Conservation (phyloP, 228 moss, liverwort and hornwort species). For the Sphagnum fallax region DNA sequence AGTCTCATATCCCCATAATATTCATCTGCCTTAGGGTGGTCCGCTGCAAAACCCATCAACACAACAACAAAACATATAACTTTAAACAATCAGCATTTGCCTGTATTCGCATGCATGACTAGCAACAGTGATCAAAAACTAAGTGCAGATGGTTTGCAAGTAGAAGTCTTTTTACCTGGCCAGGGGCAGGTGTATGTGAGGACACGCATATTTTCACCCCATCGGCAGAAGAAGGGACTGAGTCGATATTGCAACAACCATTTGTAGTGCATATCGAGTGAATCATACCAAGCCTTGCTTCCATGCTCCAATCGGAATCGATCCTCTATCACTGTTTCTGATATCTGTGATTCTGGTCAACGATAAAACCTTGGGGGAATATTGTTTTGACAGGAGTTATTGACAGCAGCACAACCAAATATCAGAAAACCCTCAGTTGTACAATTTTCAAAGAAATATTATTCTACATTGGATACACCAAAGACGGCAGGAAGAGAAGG, state of each 20-base stretch:
- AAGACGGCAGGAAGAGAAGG: constrained; percentile 85
- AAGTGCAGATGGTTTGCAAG: no score
- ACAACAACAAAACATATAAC: not conserved
- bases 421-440: no score
- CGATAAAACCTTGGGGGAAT: not conserved
- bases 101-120: no score
- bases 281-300: constrained; percentile 76
- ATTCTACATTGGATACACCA: constrained; percentile 61
- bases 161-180: constrained; percentile 39
- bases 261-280: constrained; percentile 86
- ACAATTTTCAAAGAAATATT: not conserved
- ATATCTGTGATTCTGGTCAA: constrained; percentile 52
- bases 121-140: no score
- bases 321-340: constrained; percentile 89
- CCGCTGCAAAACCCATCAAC: constrained; percentile 37
- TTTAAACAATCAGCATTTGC: no score
- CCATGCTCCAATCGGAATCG: constrained; percentile 81
- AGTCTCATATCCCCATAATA: constrained; percentile 77
- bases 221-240: constrained; percentile 91
- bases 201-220: constrained; percentile 91
- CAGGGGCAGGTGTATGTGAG: constrained; percentile 88
- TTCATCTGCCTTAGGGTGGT: constrained; percentile 63
- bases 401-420: no score
- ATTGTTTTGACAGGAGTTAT: no score
- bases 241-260: constrained; percentile 89